Base-by-base conservation (phyloP, 306 rosid genomes). In the Acmispon strigosus region DNA sequence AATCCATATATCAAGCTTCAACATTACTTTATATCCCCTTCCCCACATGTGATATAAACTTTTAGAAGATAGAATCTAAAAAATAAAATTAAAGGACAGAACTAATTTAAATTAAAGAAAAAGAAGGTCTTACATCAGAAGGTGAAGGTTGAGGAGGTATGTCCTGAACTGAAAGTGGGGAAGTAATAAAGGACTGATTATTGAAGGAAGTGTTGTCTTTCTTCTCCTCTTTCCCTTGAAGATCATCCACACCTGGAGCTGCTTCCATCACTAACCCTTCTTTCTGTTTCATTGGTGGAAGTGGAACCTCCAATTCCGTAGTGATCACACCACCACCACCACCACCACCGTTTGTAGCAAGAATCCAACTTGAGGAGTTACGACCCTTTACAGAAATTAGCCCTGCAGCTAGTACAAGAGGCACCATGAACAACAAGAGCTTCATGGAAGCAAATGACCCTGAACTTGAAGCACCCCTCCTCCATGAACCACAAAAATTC, bases 341-440 rank as follows among this genome's bases (percentile, higher is more conserved):
- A 42, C 16, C 13, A 11, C 14, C 37, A 32, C 8, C 6, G 37
- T 32, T 32, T 32, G 37, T 5, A 0, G 0, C 37, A 36, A n/a
- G 52, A 64, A 10, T 55, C 90, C 84, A 86, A 48, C 16, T 61
- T 6, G 83, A 75, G 12, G 82, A 66, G 8, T 44, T 74, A 6
- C 92, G 92, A 78, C 91, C 89, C 69, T 82, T 53, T n/a, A 88
- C 3, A 49, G 78, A 81, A 68, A 88, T 27, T 64, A 90, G 58
- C 72, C 86, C 96, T n/a, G 86, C 84, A 76, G 87, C 16, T 2
- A 84, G 42, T 4, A 83, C n/a, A 12, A 94, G 75, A 8, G 96
- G 89, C 49, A 89, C 57, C 37, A 88, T 56, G 16, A 75, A 73
- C 63, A 86, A 49, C 71, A 88, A 69, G 45, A 83, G 78, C 4